Conservation (phyloP, 345 rosid species). For the Hypericum androsaemum region DNA sequence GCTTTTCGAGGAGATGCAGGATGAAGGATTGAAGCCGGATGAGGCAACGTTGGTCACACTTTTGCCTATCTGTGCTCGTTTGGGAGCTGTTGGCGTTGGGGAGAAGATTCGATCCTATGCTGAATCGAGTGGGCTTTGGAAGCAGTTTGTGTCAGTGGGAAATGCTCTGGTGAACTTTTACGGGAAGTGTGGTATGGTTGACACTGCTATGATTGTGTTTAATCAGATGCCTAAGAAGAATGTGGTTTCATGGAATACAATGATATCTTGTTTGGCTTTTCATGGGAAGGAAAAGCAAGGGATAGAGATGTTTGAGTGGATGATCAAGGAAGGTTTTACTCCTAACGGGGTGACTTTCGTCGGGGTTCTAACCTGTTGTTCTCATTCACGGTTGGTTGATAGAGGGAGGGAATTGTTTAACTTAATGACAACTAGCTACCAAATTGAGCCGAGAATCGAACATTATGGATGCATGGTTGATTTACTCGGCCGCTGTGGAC, state of each 20-base stretch:
- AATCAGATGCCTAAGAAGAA: constrained; percentile 37
- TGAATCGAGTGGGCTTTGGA: constrained; percentile 33
- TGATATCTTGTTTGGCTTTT: constrained; percentile 58
- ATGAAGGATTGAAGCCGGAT: constrained; percentile 43
- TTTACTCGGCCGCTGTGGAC: constrained; percentile 52
- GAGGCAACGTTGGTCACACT: constrained; percentile 53
- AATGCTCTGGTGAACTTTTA: constrained; percentile 59
- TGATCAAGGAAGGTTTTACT: constrained; percentile 30
- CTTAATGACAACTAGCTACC: constrained; percentile 29
- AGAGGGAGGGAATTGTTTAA: constrained; percentile 41
- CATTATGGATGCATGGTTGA: constrained; percentile 73
- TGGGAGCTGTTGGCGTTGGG: constrained; percentile 43
- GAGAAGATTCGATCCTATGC: constrained; percentile 42
- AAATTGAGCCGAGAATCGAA: constrained; percentile 43
- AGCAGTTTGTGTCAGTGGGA: constrained; percentile 34
- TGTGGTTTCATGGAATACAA: constrained; percentile 53
- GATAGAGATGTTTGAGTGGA: constrained; percentile 39
- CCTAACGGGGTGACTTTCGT: constrained; percentile 49
- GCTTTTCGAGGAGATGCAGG: constrained; percentile 52
- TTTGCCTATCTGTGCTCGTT: constrained; percentile 54
- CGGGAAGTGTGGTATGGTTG: constrained; percentile 50
- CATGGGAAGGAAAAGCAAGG: constrained; percentile 52
- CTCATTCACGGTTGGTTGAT: constrained; percentile 47
- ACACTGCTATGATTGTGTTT: constrained; percentile 33
- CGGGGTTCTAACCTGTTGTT: constrained; percentile 53